phyloP scores from a whole-genome alignment of 2,329 filamentous ascomycete species.

The Dactylella cylindrospora region DNA sequence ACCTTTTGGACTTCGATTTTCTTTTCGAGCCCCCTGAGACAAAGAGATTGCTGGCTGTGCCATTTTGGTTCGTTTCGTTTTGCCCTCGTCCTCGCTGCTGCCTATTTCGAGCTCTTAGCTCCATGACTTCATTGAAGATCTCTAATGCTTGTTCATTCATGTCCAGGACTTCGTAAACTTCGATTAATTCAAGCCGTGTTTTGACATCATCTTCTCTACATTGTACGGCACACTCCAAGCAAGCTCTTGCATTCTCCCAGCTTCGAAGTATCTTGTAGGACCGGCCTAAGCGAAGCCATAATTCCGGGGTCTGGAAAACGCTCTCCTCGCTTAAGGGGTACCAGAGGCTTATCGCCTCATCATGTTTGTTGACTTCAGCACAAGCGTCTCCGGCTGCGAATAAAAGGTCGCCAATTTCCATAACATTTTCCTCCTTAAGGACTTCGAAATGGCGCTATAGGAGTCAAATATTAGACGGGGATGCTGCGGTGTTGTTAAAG shows the following conservation, averaged over 20 bases:
- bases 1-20: constrained; percentile 15
- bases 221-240: constrained; percentile 38
- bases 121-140: constrained; percentile 73
- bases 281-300: constrained; percentile 62
- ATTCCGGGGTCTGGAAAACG: constrained; percentile 58
- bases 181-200: constrained; percentile 32
- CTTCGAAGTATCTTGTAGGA: constrained; percentile 69
- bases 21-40: constrained; percentile 23
- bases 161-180: constrained; percentile 75
- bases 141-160: constrained; percentile 75
- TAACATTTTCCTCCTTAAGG: constrained; percentile 64
- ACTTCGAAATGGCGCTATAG: constrained; percentile 66
- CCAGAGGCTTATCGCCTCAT: constrained; percentile 63
- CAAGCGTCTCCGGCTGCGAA: constrained; percentile 68
- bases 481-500: not conserved
- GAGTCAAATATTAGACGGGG: too few species aligned
- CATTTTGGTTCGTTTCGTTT: constrained; percentile 21
- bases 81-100: constrained; percentile 46
- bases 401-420: constrained; percentile 76
- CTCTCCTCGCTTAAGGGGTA: constrained; percentile 59
- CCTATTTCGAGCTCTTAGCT: constrained; percentile 59
- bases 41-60: constrained; percentile 4
- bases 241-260: constrained; percentile 35
- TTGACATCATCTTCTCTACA: constrained; percentile 32
- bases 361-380: constrained; percentile 56